Evolutionary conservation across 2,329 filamentous ascomycete genomes (phyloP).

Genomic region (Exutisphaerella laricina): DNA sequence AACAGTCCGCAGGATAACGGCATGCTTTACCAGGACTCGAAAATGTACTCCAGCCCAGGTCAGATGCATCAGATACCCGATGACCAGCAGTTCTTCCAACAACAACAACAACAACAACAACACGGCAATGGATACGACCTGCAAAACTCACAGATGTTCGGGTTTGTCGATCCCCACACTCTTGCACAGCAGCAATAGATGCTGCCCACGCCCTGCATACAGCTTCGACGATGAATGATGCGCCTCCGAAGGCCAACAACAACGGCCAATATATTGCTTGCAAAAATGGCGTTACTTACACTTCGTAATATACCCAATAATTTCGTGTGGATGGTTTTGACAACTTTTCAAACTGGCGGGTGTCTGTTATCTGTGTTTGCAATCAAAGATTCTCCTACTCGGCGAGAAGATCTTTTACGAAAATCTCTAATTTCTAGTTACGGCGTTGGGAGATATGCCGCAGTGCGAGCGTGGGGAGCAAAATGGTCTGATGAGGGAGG

Average conservation of each 20-base stretch:
- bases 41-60: conserved; percentile 38
- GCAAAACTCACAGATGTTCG: conserved; percentile 44
- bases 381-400: background rate
- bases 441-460: conserved; percentile 3
- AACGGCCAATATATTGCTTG: conserved; percentile 6
- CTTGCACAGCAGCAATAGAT: conserved; percentile 29
- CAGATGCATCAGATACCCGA: conserved; percentile 32
- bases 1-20: conserved; percentile 34
- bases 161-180: conserved; percentile 41
- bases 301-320: conserved; percentile 24
- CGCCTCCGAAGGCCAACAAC: conserved; percentile 13
- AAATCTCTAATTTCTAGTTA: conserved; percentile 8
- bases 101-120: conserved; percentile 31
- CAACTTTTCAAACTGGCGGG: conserved; percentile 2
- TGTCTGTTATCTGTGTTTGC: background rate
- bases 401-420: conserved; percentile 1
- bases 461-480: conserved; percentile 6
- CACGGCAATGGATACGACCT: conserved; percentile 39
- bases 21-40: conserved; percentile 38
- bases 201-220: conserved; percentile 12
- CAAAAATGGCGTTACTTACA: conserved; percentile 18
- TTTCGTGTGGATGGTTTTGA: conserved; percentile 23
- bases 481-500: conserved; percentile 1
- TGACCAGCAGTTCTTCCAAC: conserved; percentile 31
- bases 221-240: conserved; percentile 19